Base-by-base conservation (phyloP, 2,329 filamentous ascomycete species). In the Colletotrichum cordylinicola region DNA sequence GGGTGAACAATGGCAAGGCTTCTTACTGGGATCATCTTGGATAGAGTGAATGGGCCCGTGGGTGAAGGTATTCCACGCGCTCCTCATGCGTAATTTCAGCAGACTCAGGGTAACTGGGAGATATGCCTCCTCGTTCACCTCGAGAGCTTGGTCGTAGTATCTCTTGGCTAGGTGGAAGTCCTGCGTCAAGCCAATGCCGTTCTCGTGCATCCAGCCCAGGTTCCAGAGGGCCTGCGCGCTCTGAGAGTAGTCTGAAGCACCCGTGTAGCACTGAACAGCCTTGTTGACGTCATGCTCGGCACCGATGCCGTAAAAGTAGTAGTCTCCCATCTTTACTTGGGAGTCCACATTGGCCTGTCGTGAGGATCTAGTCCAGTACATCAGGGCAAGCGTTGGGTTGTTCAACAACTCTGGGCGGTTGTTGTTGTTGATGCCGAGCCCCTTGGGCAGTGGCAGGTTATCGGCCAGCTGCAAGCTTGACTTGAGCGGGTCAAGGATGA, bases 181-280 rank as follows among this genome's bases (percentile, higher is more conserved):
- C 83, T 99, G 97, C 70, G 94, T 94, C 24, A 98, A 91, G 3
- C 96, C 95, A 66, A 98, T 90, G 9, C 97, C 97, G 81, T 98
- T 98, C 85, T 99, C 97, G 82, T 99, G 96, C 96, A 99, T 98
- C 97, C 97, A 99, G 7, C 97, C 98, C 16, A 99, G 88, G 81
- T 99, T 98, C 91, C 96, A 99, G 73, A 98, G 92, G 16, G 98
- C 97, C 85, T 99, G 98, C 4, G 96, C 97, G 80, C 95, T 98
- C 82, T 96, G 94, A 79, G 96, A 93, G 75, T 94, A 96, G 82
- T 99, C 97, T 0, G 96, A 96, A 2, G 97, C 97, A 6, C 95
- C 94, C 69, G 94, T 94, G 81, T 99, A 99, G 86, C 97, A 99
- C 60, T 94, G 93, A 0, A 96, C 96, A 8, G 98, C 98, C 84